Conservation (phyloP, 2,329 filamentous ascomycete genomes). For the Phoma herbarum region DNA sequence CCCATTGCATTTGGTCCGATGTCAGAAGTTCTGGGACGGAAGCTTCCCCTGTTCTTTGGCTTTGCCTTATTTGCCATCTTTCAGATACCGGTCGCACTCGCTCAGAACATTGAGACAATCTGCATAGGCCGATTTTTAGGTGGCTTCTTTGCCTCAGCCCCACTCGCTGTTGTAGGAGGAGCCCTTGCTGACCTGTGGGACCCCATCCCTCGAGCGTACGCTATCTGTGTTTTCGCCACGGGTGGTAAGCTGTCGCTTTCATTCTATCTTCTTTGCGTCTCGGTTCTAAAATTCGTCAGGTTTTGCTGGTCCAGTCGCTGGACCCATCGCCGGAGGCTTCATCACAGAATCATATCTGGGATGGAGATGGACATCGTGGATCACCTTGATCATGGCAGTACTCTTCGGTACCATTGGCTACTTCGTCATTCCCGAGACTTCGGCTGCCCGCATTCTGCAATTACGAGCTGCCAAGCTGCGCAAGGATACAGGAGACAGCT, state of each 20-base stretch:
- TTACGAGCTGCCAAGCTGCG: slow-evolving; percentile 41
- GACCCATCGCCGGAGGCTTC: slow-evolving; percentile 58
- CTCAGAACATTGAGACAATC: slow-evolving; percentile 61
- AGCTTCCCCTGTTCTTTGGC: slow-evolving; percentile 43
- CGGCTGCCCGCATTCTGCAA: slow-evolving; percentile 43
- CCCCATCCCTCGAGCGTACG: slow-evolving; percentile 47
- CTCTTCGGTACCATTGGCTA: slow-evolving; percentile 36
- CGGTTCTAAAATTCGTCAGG: slow-evolving; percentile 16
- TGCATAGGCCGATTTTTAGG: slow-evolving; percentile 62
- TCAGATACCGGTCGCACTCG: slow-evolving; percentile 51
- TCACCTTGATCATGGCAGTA: slow-evolving; percentile 48
- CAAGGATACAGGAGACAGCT: slow-evolving; percentile 47
- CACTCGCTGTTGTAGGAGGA: slow-evolving; percentile 47
- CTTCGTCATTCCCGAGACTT: slow-evolving; percentile 44
- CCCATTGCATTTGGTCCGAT: slow-evolving; percentile 58
- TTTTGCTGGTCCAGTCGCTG: slow-evolving; percentile 51
- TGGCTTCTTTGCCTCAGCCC: slow-evolving; percentile 60
- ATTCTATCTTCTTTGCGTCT: no score
- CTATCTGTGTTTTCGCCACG: slow-evolving; percentile 49
- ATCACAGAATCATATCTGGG: slow-evolving; percentile 46
- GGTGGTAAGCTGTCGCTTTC: slow-evolving; percentile 17
- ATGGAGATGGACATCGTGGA: slow-evolving; percentile 52
- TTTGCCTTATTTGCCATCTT: slow-evolving; percentile 52
- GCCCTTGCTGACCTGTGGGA: slow-evolving; percentile 50
- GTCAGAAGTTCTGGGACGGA: slow-evolving; percentile 60